A percentile compares a stretch with the other conserved stretches of the same genome.
Evolutionary conservation across 1,139 yeast species (phyloP).

Genomic region (Candida albicans): DNA sequence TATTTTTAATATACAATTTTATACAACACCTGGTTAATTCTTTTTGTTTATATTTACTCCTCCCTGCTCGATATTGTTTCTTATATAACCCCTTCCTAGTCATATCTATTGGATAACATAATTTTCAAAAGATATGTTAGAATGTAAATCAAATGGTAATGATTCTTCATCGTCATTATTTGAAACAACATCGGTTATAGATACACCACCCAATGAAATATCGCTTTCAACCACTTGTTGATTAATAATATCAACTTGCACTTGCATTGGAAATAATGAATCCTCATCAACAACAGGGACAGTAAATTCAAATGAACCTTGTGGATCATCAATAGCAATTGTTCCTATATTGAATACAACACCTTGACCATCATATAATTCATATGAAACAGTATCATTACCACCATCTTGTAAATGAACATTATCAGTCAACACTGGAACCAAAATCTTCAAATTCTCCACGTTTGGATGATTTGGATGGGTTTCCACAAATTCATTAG

Average conservation of each 20-base stretch:
- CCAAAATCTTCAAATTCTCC: slow-evolving; percentile 57
- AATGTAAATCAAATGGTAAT: slow-evolving; percentile 71
- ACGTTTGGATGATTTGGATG: slow-evolving; percentile 40
- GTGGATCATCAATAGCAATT: slow-evolving; percentile 51
- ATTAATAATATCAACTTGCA: slow-evolving; percentile 45
- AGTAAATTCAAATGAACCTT: slow-evolving; percentile 79
- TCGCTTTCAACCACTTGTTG: slow-evolving; percentile 41
- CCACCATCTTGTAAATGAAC: slow-evolving; percentile 52
- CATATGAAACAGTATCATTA: slow-evolving; percentile 45
- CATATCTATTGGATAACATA: slow-evolving; percentile 51
- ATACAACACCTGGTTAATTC: too few species aligned
- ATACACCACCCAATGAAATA: slow-evolving; percentile 42
- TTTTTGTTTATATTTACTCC: too few species aligned
- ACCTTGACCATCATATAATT: slow-evolving; percentile 60
- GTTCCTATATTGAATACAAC: slow-evolving; percentile 52
- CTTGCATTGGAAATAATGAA: slow-evolving; percentile 83
- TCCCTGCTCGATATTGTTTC: background rate
- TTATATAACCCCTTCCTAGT: background rate
- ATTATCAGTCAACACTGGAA: slow-evolving; percentile 64
- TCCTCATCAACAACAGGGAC: slow-evolving; percentile 76
- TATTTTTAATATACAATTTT: background rate
- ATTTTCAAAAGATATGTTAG: slow-evolving; percentile 61
- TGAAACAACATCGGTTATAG: slow-evolving; percentile 43
- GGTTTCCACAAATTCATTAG: slow-evolving; percentile 36
- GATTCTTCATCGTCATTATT: slow-evolving; percentile 45